Base-by-base conservation (phyloP, 2,329 filamentous ascomycete genomes). In the Cercospora sojina region DNA sequence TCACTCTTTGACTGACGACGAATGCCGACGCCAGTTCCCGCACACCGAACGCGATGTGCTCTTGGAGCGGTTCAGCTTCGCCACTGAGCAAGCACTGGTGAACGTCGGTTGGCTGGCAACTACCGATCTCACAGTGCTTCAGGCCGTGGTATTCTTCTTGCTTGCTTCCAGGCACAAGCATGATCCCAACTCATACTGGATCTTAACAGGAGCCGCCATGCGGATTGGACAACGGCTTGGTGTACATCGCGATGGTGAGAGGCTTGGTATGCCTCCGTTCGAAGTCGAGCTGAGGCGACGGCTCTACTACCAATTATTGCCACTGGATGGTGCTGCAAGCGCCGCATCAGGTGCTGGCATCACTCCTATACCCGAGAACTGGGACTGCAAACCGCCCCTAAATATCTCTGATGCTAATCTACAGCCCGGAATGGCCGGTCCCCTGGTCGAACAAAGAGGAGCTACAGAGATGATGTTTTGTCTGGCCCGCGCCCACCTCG, bases 31-130 rank as follows among this genome's bases (percentile, higher is more conserved):
- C n/a, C 71, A 76, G 5, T 78, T 87, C 53, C 83, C 83, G 9
- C 81, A 85, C 74, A 80, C 84, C 18, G 27, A 53, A 23, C 47
- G 47, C 20, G 49, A 59, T 5, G 59, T 43, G 35, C 35, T 68
- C 12, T 27, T 47, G 41, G 81, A 85, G 55, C 43, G 59, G 1
- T 71, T 71, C 41, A 62, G 65, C 32, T 60, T 80, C 16, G 88
- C 84, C 1, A 80, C 85, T 3, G 87, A 90, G 69, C 86, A 90
- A 70, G 87, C 89, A 2, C 80, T 92, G 23, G 81, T 88, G 43
- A 89, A 88, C 68, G 88, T 87, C 1, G 84, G 85, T 6, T 88
- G 91, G 70, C 86, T 92, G 78, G 84, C 86, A 31, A 86, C 85
- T n/a, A 85, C 85, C 2, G 88, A 91, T 66, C 74, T 90, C 9